phyloP scores from a whole-genome alignment of 2,329 filamentous ascomycete genomes.

The Ophiostoma sp. region DNA sequence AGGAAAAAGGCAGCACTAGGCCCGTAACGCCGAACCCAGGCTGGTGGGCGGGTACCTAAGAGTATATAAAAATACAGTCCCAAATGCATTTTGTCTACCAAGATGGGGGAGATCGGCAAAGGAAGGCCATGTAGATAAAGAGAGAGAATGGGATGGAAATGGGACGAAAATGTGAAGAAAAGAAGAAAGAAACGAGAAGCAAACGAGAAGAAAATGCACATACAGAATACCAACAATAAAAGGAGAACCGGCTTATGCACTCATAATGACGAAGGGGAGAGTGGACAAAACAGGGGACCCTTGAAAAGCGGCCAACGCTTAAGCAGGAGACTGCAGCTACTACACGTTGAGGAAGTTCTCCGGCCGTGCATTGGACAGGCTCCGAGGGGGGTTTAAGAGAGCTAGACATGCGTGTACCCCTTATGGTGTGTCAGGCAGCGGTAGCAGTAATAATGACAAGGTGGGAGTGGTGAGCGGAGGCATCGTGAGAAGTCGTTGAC shows the following conservation, averaged over 20 bases:
- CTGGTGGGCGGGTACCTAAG: neutral
- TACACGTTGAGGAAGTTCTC: constrained; percentile 2
- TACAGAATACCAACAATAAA: neutral
- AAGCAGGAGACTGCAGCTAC: constrained; percentile 4
- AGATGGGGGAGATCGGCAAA: neutral
- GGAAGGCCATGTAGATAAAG: neutral
- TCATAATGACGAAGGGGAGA: constrained; percentile 10
- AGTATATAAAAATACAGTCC: too few relatives aligned
- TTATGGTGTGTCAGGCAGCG: too few relatives aligned
- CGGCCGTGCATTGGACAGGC: neutral
- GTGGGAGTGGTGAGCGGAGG: too few relatives aligned
- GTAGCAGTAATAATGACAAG: too few relatives aligned
- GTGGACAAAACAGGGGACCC: constrained; percentile 9
- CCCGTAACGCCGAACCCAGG: neutral
- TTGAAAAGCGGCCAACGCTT: neutral
- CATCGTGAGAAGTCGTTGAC: too few relatives aligned
- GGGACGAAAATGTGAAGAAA: neutral
- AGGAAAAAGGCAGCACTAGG: neutral
- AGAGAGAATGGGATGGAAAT: neutral
- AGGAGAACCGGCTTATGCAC: neutral
- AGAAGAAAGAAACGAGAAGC: neutral
- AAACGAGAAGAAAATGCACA: neutral
- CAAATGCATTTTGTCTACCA: neutral
- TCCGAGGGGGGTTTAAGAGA: neutral
- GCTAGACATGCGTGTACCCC: neutral